Evolutionary conservation across 2,329 filamentous ascomycete genomes (phyloP).

Genomic region (Penicillium hordei): DNA sequence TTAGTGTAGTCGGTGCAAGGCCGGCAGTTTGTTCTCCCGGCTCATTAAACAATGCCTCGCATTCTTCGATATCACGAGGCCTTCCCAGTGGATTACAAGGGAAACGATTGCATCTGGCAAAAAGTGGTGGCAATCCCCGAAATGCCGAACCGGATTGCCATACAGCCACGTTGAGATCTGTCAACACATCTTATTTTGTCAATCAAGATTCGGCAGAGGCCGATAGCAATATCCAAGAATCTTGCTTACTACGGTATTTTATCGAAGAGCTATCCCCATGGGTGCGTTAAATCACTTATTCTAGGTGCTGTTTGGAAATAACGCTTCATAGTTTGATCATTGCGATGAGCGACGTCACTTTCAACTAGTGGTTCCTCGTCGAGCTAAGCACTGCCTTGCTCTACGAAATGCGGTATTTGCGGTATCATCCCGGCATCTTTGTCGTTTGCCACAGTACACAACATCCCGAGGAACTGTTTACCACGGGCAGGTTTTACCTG

Average conservation of each 20-base stretch:
- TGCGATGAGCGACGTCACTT: slow-evolving; percentile 22
- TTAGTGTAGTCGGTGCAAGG: neutral
- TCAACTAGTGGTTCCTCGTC: slow-evolving; percentile 19
- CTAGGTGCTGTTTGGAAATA: too few species aligned
- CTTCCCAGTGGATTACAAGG: neutral
- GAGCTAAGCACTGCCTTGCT: slow-evolving; percentile 20
- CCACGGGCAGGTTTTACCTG: slow-evolving; percentile 14
- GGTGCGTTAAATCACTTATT: slow-evolving; percentile 12
- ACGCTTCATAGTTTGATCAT: too few species aligned
- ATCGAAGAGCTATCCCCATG: slow-evolving; percentile 30
- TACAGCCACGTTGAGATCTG: neutral
- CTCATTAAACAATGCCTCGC: neutral
- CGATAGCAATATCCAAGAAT: slow-evolving; percentile 14
- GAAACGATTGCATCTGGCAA: neutral
- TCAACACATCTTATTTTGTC: neutral
- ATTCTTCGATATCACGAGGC: neutral
- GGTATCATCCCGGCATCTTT: slow-evolving; percentile 24
- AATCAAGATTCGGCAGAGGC: neutral
- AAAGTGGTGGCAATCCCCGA: too few species aligned
- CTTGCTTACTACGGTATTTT: slow-evolving; percentile 25
- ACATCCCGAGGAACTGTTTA: slow-evolving; percentile 18
- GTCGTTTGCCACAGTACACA: slow-evolving; percentile 22
- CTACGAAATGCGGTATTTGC: slow-evolving; percentile 27
- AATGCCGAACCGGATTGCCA: neutral
- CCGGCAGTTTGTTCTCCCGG: neutral